These are phyloP conservation scores for Saturnispora serradocipensis DNA, from an alignment of 805 yeast genomes.

Conservation along the genomic window DNA sequence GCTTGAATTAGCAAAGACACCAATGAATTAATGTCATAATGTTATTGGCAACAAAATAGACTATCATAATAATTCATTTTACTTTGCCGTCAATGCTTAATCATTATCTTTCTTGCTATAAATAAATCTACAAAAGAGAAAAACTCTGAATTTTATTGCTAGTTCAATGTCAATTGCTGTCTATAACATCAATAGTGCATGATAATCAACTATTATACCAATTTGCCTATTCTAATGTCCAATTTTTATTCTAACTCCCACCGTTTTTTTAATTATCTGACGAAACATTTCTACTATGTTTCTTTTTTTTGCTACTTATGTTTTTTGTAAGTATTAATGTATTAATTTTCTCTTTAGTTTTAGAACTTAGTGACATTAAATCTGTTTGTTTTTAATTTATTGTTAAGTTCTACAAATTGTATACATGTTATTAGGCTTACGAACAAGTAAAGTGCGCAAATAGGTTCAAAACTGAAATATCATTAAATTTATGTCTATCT, in stretches of 20 bases:
- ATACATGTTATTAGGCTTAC: neutral
- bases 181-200: neutral
- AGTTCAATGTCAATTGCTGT: neutral
- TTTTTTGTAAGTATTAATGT: neutral
- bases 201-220: neutral
- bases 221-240: neutral
- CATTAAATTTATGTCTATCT: neutral
- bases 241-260: neutral
- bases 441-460: neutral
- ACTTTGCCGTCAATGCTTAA: neutral
- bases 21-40: neutral
- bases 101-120: neutral
- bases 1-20: neutral
- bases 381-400: neutral
- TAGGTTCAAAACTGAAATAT: neutral
- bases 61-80: too few relatives aligned
- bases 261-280: neutral
- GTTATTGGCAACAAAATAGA: neutral
- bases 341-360: neutral
- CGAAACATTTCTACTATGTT: neutral
- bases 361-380: neutral
- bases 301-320: neutral
- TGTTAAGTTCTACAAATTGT: neutral
- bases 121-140: neutral
- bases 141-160: too few relatives aligned